A percentile compares a stretch with the other conserved stretches of the same genome.
Conservation (phyloP, 140 eudicot genomes). For the Stevia rebaudiana region DNA sequence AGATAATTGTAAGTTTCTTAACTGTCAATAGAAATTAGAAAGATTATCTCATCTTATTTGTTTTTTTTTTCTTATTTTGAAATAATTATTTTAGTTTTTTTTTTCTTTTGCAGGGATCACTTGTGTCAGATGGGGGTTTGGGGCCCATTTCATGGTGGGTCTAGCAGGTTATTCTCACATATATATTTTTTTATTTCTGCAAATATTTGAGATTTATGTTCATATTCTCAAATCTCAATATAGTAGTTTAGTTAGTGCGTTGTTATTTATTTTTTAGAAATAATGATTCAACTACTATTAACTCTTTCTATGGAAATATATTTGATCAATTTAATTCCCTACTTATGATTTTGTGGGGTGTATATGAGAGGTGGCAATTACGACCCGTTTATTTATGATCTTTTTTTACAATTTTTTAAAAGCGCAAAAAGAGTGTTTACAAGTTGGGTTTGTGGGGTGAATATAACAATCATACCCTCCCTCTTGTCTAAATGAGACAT, state of each 20-base stretch:
- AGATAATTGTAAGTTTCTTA: slow-evolving; percentile 49
- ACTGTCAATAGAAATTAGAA: no score
- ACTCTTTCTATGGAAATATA: background rate
- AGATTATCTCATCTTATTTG: no score
- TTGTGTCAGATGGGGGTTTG: slow-evolving; percentile 28
- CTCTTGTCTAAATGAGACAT: no score
- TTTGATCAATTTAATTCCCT: no score
- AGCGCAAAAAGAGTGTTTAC: no score
- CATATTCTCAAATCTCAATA: background rate
- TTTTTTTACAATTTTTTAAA: no score
- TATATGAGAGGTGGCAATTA: background rate
- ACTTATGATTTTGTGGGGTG: no score
- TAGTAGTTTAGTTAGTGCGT: background rate
- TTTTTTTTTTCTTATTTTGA: background rate
- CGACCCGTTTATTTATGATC: background rate
- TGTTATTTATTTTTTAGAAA: no score
- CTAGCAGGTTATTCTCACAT: background rate
- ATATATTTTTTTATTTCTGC: background rate
- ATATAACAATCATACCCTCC: no score
- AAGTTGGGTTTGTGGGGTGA: no score
- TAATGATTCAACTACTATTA: background rate
- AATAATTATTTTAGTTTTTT: background rate
- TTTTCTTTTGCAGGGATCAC: slow-evolving; percentile 34
- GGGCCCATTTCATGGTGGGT: slow-evolving; percentile 35
- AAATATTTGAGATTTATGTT: background rate